phyloP scores from a whole-genome alignment of 1,284 basidiomycete species.

The Mycena sp. region DNA sequence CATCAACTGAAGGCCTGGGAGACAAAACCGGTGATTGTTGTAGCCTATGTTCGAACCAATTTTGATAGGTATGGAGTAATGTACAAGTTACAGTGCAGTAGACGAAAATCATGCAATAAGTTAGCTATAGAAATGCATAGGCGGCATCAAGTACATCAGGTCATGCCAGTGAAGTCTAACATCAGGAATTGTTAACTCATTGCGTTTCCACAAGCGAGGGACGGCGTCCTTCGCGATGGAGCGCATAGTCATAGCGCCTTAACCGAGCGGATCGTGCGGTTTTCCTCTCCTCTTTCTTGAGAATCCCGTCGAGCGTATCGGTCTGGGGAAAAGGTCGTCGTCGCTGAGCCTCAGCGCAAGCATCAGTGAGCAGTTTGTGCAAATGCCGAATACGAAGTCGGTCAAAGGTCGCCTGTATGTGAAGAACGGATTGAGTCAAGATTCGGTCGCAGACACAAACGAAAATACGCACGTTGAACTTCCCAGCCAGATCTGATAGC shows the following conservation, averaged over 20 bases:
- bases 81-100: not conserved
- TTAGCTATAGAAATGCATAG: not conserved
- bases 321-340: too few relatives aligned
- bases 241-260: constrained; percentile 2
- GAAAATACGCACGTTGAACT: constrained; percentile 27
- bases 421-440: too few relatives aligned
- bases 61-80: too few relatives aligned
- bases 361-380: constrained; percentile 8
- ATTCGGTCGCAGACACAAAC: not conserved
- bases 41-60: too few relatives aligned
- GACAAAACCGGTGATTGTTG: too few relatives aligned
- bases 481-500: constrained; percentile 26
- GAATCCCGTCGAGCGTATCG: constrained; percentile 4
- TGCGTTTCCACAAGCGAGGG: constrained; percentile 13
- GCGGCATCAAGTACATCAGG: too few relatives aligned
- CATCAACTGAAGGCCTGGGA: too few relatives aligned
- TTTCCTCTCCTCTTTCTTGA: constrained; percentile 18
- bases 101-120: not conserved
- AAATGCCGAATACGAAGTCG: constrained; percentile 26
- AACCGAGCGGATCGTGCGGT: constrained; percentile 11
- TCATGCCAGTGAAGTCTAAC: not conserved
- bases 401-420: constrained; percentile 29
- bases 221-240: constrained; percentile 3
- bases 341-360: constrained; percentile 21
- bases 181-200: constrained; percentile 8